Evolutionary conservation across 2,329 filamentous ascomycete genomes (phyloP).

Genomic region (Microthyrium microscopicum): DNA sequence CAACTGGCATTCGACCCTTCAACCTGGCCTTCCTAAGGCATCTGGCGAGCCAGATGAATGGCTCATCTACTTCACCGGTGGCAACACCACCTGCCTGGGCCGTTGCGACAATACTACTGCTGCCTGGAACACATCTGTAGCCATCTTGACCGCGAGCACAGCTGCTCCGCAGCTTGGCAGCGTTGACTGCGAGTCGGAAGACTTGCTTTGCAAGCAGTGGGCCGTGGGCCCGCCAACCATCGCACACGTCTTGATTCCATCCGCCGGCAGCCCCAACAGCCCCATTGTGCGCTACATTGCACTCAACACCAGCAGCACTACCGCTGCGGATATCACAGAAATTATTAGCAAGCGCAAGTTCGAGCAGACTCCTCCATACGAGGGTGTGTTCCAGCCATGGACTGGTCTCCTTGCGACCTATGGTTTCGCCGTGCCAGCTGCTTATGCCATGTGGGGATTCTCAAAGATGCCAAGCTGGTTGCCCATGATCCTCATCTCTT

Average conservation of each 20-base stretch:
- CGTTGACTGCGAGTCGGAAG: constrained; percentile 59
- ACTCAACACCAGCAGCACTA: constrained; percentile 54
- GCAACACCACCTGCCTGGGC: constrained; percentile 66
- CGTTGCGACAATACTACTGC: constrained; percentile 47
- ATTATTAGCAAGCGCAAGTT: constrained; percentile 44
- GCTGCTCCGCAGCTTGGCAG: constrained; percentile 49
- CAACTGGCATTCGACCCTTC: constrained; percentile 56
- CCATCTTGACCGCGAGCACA: constrained; percentile 43
- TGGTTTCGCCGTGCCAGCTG: constrained; percentile 45
- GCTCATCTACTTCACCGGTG: constrained; percentile 57
- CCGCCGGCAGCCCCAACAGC: constrained; percentile 47
- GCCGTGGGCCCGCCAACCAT: constrained; percentile 46
- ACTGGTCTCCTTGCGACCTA: constrained; percentile 49
- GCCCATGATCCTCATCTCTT: constrained; percentile 60
- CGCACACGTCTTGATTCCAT: constrained; percentile 47
- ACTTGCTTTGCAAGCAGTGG: constrained; percentile 61
- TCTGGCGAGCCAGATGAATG: constrained; percentile 51
- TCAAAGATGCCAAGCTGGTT: constrained; percentile 49
- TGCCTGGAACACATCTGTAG: constrained; percentile 45
- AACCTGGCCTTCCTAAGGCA: constrained; percentile 40
- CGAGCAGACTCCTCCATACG: constrained; percentile 33
- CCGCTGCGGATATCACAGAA: constrained; percentile 44
- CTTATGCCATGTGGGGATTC: constrained; percentile 49
- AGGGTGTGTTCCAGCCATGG: constrained; percentile 62
- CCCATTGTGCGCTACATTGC: constrained; percentile 48